Base-by-base conservation (phyloP, 2,329 filamentous ascomycete genomes). In the Alternaria tenuissima region DNA sequence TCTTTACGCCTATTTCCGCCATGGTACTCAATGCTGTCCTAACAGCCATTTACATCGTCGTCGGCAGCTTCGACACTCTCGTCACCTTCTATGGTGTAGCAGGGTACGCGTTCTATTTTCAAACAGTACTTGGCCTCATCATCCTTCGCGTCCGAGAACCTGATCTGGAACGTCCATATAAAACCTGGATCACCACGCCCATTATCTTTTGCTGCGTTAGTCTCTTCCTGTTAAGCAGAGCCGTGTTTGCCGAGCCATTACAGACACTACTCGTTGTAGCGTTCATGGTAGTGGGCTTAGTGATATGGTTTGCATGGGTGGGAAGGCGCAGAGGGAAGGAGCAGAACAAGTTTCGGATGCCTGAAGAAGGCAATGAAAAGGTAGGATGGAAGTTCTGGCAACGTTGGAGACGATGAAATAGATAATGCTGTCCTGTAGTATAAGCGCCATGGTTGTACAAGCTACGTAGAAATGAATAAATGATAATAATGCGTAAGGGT, bases 161-260 rank as follows among this genome's bases (percentile, higher is more conserved):
- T 4, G 84, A 89, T 63, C 85, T 99, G 46, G 93, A 97, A 77
- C 83, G 95, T 26, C 94, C 95, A 0, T 99, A 99, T 80, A 90
- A 89, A 77, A 97, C 94, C 3, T 99, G 94, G 95, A 97, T 99
- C 73, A 91, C 90, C 1, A 99, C 95, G 3, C 95, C 95, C 11
- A 94, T 99, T 66, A 94, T 97, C 57, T 99, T 99, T 78, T 99
- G 95, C 85, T 99, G 95, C 75, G 95, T 99, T 39, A 96, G 92
- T 76, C 79, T 99, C 66, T 99, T 99, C 76, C 79, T 99, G 66
- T 86, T 99, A 42, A 94, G 89, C 73, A 85, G 95, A 52, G 93
- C 94, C 4, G 89, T 98, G 14, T 95, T 99, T 75, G 91, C 93
- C 14, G 90, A 97, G 79, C 95, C 95, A 5, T 71, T 96, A 52